Evolutionary conservation across 2,329 filamentous ascomycete genomes (phyloP), one percentile per base, ranked within the genome.

Genomic region (Coniochaeta hoffmannii): DNA sequence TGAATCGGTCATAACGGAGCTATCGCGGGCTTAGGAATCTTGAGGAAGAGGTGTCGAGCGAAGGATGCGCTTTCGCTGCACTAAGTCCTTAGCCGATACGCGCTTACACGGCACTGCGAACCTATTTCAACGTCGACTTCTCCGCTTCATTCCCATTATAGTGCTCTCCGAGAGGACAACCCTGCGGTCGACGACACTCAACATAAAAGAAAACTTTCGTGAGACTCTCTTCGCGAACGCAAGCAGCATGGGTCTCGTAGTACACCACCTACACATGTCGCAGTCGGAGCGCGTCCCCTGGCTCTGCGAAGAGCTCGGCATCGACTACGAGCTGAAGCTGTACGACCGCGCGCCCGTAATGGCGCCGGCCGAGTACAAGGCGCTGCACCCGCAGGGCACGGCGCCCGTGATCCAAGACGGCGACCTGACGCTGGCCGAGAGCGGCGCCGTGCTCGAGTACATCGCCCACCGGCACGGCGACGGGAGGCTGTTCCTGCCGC

Each of bases 271-370:
- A n/a, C 70, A 74, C 49, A 62, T 73, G 65, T 83, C 81, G 11
- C 82, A 87, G 65, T 85, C 82, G 34, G 83, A 87, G 65, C 81
- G 85, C 38, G 74, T 87, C 53, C 69, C 79, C 63, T 87, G 81
- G 77, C 77, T 87, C 49, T 81, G 81, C 65, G 84, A 88, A 66
- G 85, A 88, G 66, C 78, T 87, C 17, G 66, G 68, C 50, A 67
- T 88, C 53, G 64, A 71, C 2, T 87, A 87, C 64, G 55, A 57
- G 10, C 58, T 65, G 22, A 62, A 63, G 30, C 55, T 51, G 9
- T 65, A 71, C 62, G 56, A 66, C 35, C 63, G 71, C n/a, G 61
- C 66, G 3, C 70, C 69, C 1, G 38, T 64, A 30, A 57, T 71
- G 24, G 68, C 67, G 1, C 71, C 71, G 12, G 56, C 65, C 15